Evolutionary conservation across 1,284 basidiomycete species (phyloP), one percentile per base, ranked within the genome.

Genomic region (Fomitopsis pinicola): DNA sequence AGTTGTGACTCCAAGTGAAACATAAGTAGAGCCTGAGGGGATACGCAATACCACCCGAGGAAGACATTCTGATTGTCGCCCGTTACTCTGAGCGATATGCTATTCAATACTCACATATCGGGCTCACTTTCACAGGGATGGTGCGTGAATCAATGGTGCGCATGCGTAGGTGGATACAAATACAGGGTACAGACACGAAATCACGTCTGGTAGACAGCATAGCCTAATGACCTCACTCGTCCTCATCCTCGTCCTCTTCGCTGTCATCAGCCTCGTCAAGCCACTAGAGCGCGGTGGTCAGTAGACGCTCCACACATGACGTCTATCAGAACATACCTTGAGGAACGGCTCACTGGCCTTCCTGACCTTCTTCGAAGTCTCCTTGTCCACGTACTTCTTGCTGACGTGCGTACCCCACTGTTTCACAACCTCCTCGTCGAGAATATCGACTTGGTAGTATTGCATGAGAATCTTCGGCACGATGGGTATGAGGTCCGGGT

Each of bases 341-440:
- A 99, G 79, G 83, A 99, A 98, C 0, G 96, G 94, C 72, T 94
- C 94, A 66, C 94, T 94, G 26, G 93, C 94, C 80, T 97, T 95
- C 68, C 97, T 84, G 60, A 99, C 95, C 77, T 88, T 95, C 85
- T 98, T 99, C 75, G 91, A 93, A 46, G 85, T 91, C 33, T 98
- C 95, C 79, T 94, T 95, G 78, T 97, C 93, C 61, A 97, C 94
- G 73, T 97, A 98, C 82, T 99, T 98, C 82, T 94, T 97, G 78
- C 91, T 94, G 69, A 97, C 95, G 71, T 98, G 97, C 6, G 94
- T 98, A 36, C 95, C 96, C 96, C 96, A 99, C 67, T 95, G 88
- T 56, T 83, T 87, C 64, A 95, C 82, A 17, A 97, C 83, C 35
- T 95, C 95, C 75, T 99, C 97, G 19, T 98, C 95, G 53, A 99